These are phyloP conservation scores for Phytopythium montanum DNA, from an alignment of 352 stramenopile genomes.

Conservation along the genomic window DNA sequence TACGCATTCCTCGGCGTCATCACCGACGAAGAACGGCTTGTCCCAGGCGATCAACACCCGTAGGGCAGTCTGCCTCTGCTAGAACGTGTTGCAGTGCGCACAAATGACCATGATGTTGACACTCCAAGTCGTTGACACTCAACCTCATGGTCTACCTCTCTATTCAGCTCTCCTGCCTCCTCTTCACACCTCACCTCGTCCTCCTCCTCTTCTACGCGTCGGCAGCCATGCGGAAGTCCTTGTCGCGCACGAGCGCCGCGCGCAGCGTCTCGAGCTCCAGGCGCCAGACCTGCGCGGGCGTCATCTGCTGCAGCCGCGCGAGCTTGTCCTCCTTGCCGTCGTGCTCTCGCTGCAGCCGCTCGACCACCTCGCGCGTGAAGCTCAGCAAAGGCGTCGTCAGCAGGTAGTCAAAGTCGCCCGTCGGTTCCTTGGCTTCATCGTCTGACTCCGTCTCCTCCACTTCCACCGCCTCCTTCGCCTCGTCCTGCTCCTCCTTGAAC, in stretches of 20 bases:
- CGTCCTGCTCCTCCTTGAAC: constrained; percentile 36
- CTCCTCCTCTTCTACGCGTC: background rate
- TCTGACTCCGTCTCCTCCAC: constrained; percentile 23
- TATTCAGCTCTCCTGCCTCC: constrained; percentile 8
- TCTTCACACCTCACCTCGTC: too few relatives aligned
- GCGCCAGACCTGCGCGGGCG: constrained; percentile 87
- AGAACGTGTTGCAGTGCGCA: background rate
- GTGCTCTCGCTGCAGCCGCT: constrained; percentile 90
- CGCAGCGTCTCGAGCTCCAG: constrained; percentile 56
- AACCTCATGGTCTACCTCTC: constrained; percentile 1
- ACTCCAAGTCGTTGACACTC: too few relatives aligned
- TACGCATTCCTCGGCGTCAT: background rate
- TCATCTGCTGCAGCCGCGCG: constrained; percentile 81
- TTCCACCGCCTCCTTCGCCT: constrained; percentile 13
- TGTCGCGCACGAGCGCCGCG: constrained; percentile 55
- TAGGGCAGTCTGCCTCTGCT: background rate
- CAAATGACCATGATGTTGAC: background rate
- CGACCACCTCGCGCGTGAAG: constrained; percentile 95
- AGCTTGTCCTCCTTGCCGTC: constrained; percentile 87
- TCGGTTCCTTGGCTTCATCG: constrained; percentile 18
- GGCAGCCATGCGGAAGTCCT: constrained; percentile 40
- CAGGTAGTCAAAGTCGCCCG: constrained; percentile 95
- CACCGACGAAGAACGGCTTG: background rate
- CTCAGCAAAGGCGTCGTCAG: constrained; percentile 98
- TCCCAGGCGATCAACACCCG: background rate